Evolutionary conservation across 768 basidiomycete genomes (phyloP), one percentile per base, ranked within the genome.

Genomic region (Suillus plorans): DNA sequence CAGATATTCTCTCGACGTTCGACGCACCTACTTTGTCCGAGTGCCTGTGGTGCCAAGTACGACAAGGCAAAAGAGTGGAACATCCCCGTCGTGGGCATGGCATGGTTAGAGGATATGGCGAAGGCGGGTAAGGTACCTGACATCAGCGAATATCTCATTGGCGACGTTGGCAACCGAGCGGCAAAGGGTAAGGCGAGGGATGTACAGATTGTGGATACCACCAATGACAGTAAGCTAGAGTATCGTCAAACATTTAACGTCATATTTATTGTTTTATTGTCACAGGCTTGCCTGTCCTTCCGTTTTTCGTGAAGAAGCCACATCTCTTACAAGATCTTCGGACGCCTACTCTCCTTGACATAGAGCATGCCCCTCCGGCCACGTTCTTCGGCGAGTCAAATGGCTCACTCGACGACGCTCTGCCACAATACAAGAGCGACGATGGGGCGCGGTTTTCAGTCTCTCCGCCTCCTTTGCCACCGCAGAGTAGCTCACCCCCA

Each of bases 1-100:
- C 78, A 82, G 0, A 80, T 77, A n/a, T 90, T 90, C 73, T 89
- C 86, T 16, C 82, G 86, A 20, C 83, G 81, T 13, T 85, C 89
- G 2, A 95, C 95, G 0, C 92, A 97, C 68, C 81, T 97, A 1
- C 78, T 97, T 9, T 95, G 94, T 72, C 90, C 91, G 0, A 81
- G 86, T 7, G 85, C 82, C 0, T 77, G 73, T 0, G 94, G 95
- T 18, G 79, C 81, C 28, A 97, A 97, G 72, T 92, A 85, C 60
- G 85, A 88, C 18, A 93, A 89, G 73, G 94, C 95, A 2, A 71
- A 74, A 45, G 86, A 92, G 72, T 97, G 95, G 95, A 82, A 81
- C 16, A 84, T 90, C 9, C 87, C 89, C 0, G 85, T 92, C n/a
- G 81, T 96, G 25, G 80, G 82, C 44, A 79, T 90, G 73, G 79